Evolutionary conservation across 371 early-diverging fungal genomes (phyloP).

Genomic region (Apophysomyces sp.): DNA sequence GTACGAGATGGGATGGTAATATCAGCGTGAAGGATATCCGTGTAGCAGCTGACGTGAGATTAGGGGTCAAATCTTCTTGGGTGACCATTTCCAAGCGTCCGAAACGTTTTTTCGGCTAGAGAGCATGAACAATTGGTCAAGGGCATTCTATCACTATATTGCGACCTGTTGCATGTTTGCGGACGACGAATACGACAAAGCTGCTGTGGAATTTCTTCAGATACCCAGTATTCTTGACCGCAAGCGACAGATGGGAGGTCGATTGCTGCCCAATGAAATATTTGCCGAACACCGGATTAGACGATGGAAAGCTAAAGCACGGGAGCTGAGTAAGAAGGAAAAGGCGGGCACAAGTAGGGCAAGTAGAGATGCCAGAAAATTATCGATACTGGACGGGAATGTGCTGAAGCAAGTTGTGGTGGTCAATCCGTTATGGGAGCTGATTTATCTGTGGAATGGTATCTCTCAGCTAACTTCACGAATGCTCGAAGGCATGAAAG

Average conservation of each 20-base stretch:
- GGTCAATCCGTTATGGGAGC: constrained; percentile 48
- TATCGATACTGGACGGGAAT: constrained; percentile 10
- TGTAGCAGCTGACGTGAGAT: background rate
- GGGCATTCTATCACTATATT: constrained; percentile 53
- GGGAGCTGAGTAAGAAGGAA: constrained; percentile 2
- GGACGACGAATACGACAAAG: constrained; percentile 49
- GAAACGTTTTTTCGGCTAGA: constrained; percentile 49
- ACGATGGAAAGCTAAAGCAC: constrained; percentile 31
- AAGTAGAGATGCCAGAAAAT: background rate
- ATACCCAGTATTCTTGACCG: constrained; percentile 37
- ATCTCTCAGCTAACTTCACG: constrained; percentile 30
- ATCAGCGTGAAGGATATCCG: background rate
- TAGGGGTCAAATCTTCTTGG: constrained; percentile 52
- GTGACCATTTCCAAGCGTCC: constrained; percentile 51
- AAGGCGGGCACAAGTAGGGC: background rate
- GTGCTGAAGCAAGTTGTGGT: constrained; percentile 27
- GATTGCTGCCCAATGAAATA: constrained; percentile 42
- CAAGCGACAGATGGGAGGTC: constrained; percentile 30
- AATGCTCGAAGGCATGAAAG: constrained; percentile 29
- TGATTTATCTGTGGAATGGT: constrained; percentile 51
- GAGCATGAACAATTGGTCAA: constrained; percentile 53
- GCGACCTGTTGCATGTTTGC: constrained; percentile 57
- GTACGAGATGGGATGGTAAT: constrained; percentile 53
- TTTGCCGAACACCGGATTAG: constrained; percentile 47
- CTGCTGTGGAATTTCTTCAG: constrained; percentile 43